Conservation (phyloP, 2,329 filamentous ascomycete genomes). For the Gnomoniopsis smithogilvyi region DNA sequence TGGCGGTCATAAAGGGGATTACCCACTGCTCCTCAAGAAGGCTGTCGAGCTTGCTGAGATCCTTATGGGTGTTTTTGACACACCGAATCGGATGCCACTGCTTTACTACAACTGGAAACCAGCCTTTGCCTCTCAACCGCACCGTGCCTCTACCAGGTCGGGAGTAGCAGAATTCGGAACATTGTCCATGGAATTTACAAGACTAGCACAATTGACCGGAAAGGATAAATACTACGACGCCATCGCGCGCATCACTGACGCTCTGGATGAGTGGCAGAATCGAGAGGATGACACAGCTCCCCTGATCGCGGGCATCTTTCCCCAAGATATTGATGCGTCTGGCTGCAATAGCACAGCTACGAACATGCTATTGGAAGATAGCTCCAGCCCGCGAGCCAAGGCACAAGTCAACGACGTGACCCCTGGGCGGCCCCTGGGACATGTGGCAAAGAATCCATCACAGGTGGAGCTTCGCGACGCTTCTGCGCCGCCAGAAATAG, state of each 20-base stretch:
- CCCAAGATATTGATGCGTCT: constrained; percentile 71
- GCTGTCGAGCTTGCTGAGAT: constrained; percentile 77
- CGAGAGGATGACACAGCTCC: constrained; percentile 47
- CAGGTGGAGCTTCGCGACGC: not conserved
- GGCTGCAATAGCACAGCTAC: constrained; percentile 65
- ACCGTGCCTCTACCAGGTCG: constrained; percentile 55
- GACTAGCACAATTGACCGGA: constrained; percentile 80
- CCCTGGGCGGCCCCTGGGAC: constrained; percentile 26
- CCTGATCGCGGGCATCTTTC: constrained; percentile 73
- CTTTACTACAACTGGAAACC: constrained; percentile 78
- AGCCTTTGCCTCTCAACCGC: constrained; percentile 58
- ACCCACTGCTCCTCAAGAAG: constrained; percentile 70
- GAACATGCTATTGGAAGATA: constrained; percentile 20
- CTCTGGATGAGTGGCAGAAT: constrained; percentile 72
- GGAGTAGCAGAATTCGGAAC: constrained; percentile 72
- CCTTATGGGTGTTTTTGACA: constrained; percentile 81
- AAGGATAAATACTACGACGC: constrained; percentile 86
- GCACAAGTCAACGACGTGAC: constrained; percentile 29
- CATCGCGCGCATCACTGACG: constrained; percentile 79
- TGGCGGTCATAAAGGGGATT: constrained; percentile 50
- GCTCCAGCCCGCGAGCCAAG: constrained; percentile 33
- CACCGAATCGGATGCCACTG: constrained; percentile 88
- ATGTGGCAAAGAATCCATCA: constrained; percentile 19
- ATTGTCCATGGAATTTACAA: constrained; percentile 83
- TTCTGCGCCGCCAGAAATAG: constrained; percentile 7